phyloP scores from a whole-genome alignment of 1,284 basidiomycete species.

The Tilletia setariae region DNA sequence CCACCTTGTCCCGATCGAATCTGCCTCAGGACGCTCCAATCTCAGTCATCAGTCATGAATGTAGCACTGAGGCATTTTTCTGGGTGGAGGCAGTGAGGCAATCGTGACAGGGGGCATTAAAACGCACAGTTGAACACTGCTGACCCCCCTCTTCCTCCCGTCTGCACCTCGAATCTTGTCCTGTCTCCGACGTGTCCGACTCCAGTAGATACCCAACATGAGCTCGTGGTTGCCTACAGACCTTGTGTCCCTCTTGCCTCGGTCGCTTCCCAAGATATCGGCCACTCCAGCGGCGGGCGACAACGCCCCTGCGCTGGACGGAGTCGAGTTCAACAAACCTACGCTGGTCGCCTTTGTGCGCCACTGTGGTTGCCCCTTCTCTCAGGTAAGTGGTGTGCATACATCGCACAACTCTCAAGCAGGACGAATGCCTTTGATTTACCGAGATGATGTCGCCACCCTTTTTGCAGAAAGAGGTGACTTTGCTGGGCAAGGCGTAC shows the following conservation, averaged over 20 bases:
- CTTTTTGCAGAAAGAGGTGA: conserved; percentile 19
- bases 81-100: too few relatives aligned
- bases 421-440: not conserved
- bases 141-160: too few relatives aligned
- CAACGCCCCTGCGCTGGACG: conserved; percentile 16
- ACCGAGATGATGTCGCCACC: not conserved
- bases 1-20: too few relatives aligned
- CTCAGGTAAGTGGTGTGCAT: conserved; percentile 15
- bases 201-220: not conserved
- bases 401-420: not conserved
- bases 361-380: conserved; percentile 31
- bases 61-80: too few relatives aligned
- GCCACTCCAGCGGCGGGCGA: conserved; percentile 2
- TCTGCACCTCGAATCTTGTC: too few relatives aligned
- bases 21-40: too few relatives aligned
- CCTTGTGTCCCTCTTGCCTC: conserved; percentile 21
- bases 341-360: conserved; percentile 26
- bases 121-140: too few relatives aligned
- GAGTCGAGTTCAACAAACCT: conserved; percentile 4
- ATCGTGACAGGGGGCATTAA: too few relatives aligned
- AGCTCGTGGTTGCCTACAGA: conserved; percentile 20
- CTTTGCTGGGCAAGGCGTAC: conserved; percentile 15
- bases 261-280: not conserved
- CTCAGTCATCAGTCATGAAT: too few relatives aligned
- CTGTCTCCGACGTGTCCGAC: too few relatives aligned